Evolutionary conservation across 176 grass and related monocot genomes (phyloP).

Genomic region (Neostapfia colusana): DNA sequence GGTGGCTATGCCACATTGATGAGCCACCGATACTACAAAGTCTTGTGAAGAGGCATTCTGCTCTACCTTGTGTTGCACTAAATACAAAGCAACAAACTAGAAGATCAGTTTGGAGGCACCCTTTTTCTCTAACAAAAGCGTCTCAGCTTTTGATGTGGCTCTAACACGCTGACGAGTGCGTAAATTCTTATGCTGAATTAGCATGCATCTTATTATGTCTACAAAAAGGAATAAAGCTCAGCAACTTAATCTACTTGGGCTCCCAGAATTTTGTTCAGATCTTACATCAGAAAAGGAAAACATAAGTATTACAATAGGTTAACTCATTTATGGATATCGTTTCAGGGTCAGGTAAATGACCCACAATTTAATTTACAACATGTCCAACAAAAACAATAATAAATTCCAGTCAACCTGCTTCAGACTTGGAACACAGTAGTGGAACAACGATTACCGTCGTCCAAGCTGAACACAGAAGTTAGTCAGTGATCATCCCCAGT

Average conservation of each 20-base stretch:
- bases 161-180: too few relatives aligned
- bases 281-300: constrained; percentile 17
- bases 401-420: constrained; percentile 39
- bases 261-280: constrained; percentile 8
- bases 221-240: not conserved
- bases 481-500: constrained; percentile 27
- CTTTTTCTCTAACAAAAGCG: too few relatives aligned
- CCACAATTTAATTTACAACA: constrained; percentile 55
- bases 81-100: too few relatives aligned
- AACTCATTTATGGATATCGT: constrained; percentile 27
- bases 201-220: not conserved
- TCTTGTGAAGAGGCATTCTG: too few relatives aligned
- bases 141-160: too few relatives aligned
- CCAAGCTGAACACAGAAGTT: constrained; percentile 25
- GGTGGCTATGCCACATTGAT: too few relatives aligned
- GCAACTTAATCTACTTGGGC: not conserved
- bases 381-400: constrained; percentile 26
- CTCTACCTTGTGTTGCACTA: too few relatives aligned
- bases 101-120: too few relatives aligned
- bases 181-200: too few relatives aligned
- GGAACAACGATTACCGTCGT: constrained; percentile 19
- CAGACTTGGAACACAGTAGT: constrained; percentile 21
- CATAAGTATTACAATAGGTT: constrained; percentile 35
- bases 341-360: constrained; percentile 33
- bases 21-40: too few relatives aligned